These are phyloP conservation scores for Rhododendron henanense DNA, from an alignment of 148 eudicot genomes.

Conservation along the genomic window DNA sequence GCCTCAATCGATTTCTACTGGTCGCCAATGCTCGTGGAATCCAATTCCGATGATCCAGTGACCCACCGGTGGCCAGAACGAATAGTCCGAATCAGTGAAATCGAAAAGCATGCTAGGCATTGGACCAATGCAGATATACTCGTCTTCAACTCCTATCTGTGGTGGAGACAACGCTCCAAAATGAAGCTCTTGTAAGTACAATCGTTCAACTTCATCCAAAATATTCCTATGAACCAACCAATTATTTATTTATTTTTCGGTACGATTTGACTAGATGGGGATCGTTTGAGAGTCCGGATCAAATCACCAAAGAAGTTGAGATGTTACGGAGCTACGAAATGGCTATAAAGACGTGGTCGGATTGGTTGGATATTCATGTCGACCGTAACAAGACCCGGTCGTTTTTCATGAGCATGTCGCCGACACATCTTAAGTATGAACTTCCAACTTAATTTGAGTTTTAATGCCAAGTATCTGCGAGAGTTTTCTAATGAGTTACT, in stretches of 20 bases:
- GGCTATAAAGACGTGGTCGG: conserved; percentile 78
- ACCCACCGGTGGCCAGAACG: conserved; percentile 60
- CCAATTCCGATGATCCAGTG: conserved; percentile 74
- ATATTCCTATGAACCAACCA: background rate
- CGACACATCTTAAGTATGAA: conserved; percentile 64
- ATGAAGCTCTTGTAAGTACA: conserved; percentile 53
- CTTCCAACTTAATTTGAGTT: background rate
- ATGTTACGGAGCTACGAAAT: conserved; percentile 70
- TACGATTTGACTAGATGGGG: conserved; percentile 59
- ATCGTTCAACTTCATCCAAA: background rate
- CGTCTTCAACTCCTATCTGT: conserved; percentile 69
- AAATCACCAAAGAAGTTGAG: conserved; percentile 56
- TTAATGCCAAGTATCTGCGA: background rate
- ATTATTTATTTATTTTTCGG: background rate
- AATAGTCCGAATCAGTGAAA: conserved; percentile 58
- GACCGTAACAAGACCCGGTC: conserved; percentile 50
- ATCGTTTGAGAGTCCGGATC: conserved; percentile 48
- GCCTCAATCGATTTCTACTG: conserved; percentile 83
- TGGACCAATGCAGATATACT: conserved; percentile 85
- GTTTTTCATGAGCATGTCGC: conserved; percentile 78
- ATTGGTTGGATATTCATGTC: conserved; percentile 76
- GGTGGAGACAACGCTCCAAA: conserved; percentile 67
- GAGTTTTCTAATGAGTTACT: too few relatives aligned
- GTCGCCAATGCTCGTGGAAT: conserved; percentile 86
- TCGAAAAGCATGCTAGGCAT: conserved; percentile 75